These are phyloP conservation scores for Penicillium sp. DNA, from an alignment of 2,329 filamentous ascomycete species.

Conservation along the genomic window DNA sequence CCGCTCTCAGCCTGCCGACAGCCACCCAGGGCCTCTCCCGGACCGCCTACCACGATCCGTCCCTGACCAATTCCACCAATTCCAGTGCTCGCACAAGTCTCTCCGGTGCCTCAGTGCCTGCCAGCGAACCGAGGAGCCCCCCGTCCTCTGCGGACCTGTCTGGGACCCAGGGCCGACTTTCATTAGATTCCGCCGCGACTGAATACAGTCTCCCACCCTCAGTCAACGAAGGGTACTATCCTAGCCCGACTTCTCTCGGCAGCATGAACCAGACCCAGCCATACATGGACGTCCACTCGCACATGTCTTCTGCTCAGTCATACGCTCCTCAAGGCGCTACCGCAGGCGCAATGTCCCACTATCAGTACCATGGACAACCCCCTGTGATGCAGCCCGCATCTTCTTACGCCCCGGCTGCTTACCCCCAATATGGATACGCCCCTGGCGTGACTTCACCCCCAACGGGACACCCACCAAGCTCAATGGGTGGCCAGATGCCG, in stretches of 20 bases:
- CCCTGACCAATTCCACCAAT: conserved; percentile 43
- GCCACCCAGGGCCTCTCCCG: conserved; percentile 67
- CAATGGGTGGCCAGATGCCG: conserved; percentile 65
- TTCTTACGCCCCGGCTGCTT: conserved; percentile 64
- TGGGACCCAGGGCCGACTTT: conserved; percentile 38
- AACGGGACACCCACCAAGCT: conserved; percentile 64
- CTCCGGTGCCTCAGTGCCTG: conserved; percentile 53
- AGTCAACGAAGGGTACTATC: conserved; percentile 45
- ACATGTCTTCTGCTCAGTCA: conserved; percentile 75
- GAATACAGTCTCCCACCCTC: conserved; percentile 39
- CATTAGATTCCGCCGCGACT: conserved; percentile 32
- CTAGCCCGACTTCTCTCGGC: conserved; percentile 38
- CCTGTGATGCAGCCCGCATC: conserved; percentile 72
- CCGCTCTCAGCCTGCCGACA: conserved; percentile 68
- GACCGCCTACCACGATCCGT: conserved; percentile 67
- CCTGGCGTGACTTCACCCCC: conserved; percentile 81
- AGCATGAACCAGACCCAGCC: conserved; percentile 79
- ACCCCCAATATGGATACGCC: conserved; percentile 71
- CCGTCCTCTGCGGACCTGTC: conserved; percentile 60
- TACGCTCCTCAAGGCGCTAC: conserved; percentile 75
- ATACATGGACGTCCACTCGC: conserved; percentile 82
- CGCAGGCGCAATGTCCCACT: conserved; percentile 70
- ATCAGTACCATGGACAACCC: conserved; percentile 69
- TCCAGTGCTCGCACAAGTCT: conserved; percentile 58
- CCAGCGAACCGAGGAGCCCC: conserved; percentile 65